Percentiles rank a stretch among this genome's conserved stretches.
Evolutionary conservation across 306 rosid species (phyloP).

Genomic region (Cicer judaicum): DNA sequence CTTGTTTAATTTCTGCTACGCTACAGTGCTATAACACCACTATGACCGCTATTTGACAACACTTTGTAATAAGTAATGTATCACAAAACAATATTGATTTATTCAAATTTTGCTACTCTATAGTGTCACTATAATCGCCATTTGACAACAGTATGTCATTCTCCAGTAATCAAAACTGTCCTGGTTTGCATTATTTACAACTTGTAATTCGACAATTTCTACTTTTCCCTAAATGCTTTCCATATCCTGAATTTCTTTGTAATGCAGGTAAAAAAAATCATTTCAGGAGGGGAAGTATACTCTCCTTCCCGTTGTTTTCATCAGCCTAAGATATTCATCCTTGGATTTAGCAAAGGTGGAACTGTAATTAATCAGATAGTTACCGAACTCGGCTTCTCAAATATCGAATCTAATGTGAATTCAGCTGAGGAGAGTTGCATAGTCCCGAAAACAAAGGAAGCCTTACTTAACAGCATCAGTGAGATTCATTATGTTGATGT

Average conservation of each 20-base stretch:
- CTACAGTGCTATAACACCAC: too few species aligned
- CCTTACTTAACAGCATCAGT: slow-evolving; percentile 62
- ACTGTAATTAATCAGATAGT: slow-evolving; percentile 79
- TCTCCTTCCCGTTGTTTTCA: slow-evolving; percentile 30
- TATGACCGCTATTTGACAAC: too few species aligned
- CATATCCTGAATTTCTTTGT: slow-evolving; percentile 19
- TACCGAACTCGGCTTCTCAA: slow-evolving; percentile 69
- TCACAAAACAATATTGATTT: too few species aligned
- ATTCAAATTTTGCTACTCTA: too few species aligned
- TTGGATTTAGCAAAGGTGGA: slow-evolving; percentile 98
- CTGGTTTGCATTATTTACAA: neutral
- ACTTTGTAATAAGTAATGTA: too few species aligned
- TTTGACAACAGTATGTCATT: neutral
- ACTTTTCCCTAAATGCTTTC: neutral
- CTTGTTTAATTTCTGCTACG: too few species aligned
- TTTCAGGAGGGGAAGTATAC: slow-evolving; percentile 44
- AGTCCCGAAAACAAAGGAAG: slow-evolving; percentile 58
- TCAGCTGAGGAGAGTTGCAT: slow-evolving; percentile 43
- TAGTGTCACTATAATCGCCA: too few species aligned
- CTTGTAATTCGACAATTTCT: neutral
- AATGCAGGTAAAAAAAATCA: slow-evolving; percentile 57
- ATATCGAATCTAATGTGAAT: slow-evolving; percentile 35
- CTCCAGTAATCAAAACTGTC: neutral
- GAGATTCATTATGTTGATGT: slow-evolving; percentile 90
- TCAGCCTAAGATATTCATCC: slow-evolving; percentile 62